Evolutionary conservation across 176 grass and related monocot genomes (phyloP).

Genomic region (Zoysia pacifica): DNA sequence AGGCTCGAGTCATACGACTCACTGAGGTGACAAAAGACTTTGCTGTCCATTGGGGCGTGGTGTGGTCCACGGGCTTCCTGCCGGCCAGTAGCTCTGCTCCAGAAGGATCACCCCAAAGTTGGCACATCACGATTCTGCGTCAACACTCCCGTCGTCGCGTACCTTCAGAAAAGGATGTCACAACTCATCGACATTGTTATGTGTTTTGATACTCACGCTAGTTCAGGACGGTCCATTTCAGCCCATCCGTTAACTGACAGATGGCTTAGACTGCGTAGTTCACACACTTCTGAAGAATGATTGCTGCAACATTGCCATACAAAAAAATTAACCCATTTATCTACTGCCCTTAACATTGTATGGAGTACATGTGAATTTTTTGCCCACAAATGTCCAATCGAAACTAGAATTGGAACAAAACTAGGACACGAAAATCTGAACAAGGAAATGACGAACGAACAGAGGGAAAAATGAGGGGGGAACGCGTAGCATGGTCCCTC

Average conservation of each 20-base stretch:
- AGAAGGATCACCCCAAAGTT: constrained; percentile 61
- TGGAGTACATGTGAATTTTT: too few species aligned
- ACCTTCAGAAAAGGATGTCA: constrained; percentile 29
- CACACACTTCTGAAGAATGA: too few species aligned
- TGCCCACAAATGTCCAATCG: too few species aligned
- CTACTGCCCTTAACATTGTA: too few species aligned
- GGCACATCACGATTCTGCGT: constrained; percentile 59
- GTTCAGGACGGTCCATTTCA: background rate
- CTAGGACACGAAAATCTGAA: too few species aligned
- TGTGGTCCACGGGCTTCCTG: constrained; percentile 67
- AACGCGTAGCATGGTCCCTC: too few species aligned
- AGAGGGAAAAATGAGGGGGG: too few species aligned
- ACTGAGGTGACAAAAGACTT: constrained; percentile 64
- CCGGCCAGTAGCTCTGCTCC: constrained; percentile 57
- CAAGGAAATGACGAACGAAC: too few species aligned
- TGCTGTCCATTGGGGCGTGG: constrained; percentile 66
- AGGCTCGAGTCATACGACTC: background rate
- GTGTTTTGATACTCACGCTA: background rate
- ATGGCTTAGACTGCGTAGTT: background rate
- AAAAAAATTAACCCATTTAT: too few species aligned
- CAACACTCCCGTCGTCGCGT: constrained; percentile 59
- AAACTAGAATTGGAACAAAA: too few species aligned
- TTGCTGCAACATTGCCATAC: too few species aligned
- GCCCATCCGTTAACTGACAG: background rate
- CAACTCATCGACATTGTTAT: background rate